Evolutionary conservation across 140 eudicot genomes (phyloP).

Genomic region (Senecio squalidus): DNA sequence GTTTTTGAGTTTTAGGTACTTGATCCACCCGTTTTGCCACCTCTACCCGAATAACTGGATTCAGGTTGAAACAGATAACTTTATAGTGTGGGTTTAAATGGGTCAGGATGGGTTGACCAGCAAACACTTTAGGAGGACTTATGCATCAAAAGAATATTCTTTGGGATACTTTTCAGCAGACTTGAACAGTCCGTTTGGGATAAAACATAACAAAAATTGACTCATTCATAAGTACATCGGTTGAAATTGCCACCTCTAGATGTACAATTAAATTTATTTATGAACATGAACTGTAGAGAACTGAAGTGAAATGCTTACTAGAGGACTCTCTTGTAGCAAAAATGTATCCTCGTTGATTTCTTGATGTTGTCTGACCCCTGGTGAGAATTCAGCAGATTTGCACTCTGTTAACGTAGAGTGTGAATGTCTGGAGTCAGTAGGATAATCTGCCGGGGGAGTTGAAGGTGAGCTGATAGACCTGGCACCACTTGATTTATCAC

Average conservation of each 20-base stretch:
- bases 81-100: too few relatives aligned
- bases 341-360: slow-evolving; percentile 59
- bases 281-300: not conserved
- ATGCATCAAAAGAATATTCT: too few relatives aligned
- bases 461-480: slow-evolving; percentile 81
- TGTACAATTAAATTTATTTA: not conserved
- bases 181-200: not conserved
- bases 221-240: too few relatives aligned
- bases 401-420: slow-evolving; percentile 58
- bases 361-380: slow-evolving; percentile 42
- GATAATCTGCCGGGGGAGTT: slow-evolving; percentile 84
- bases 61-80: too few relatives aligned
- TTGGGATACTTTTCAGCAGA: too few relatives aligned
- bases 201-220: not conserved
- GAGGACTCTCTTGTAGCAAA: slow-evolving; percentile 67
- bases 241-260: too few relatives aligned
- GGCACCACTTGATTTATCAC: slow-evolving; percentile 89
- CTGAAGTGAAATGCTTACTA: slow-evolving; percentile 45
- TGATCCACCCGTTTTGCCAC: too few relatives aligned
- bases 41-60: too few relatives aligned
- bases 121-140: too few relatives aligned
- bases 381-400: slow-evolving; percentile 56
- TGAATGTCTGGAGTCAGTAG: slow-evolving; percentile 62
- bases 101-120: too few relatives aligned
- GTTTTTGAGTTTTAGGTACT: too few relatives aligned